phyloP scores from a whole-genome alignment of 1,139 yeast species.

The Meyerozyma guilliermondii region DNA sequence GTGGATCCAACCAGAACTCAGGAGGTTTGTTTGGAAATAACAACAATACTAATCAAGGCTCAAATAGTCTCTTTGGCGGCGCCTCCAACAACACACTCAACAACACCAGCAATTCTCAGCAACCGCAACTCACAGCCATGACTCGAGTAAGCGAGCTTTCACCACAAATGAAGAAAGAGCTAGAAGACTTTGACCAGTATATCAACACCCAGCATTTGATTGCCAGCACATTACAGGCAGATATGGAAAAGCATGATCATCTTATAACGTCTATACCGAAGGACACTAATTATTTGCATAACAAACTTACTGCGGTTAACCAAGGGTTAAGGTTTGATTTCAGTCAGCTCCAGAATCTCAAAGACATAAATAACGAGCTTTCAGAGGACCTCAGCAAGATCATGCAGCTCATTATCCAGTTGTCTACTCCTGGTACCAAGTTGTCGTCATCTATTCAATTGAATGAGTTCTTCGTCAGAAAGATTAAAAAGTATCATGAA shows the following conservation, averaged over 20 bases:
- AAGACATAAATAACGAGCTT: conserved; percentile 49
- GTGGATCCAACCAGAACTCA: conserved; percentile 1
- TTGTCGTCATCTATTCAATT: conserved; percentile 50
- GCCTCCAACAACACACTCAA: neutral
- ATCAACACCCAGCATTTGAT: conserved; percentile 80
- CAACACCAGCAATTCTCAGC: conserved; percentile 15
- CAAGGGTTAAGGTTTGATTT: conserved; percentile 56
- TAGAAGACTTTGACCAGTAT: conserved; percentile 78
- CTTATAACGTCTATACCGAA: conserved; percentile 77
- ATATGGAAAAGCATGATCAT: conserved; percentile 59
- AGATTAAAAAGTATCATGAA: conserved; percentile 63
- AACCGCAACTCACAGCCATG: conserved; percentile 65
- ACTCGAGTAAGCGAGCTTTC: conserved; percentile 88
- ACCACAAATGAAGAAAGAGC: conserved; percentile 60
- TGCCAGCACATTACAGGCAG: conserved; percentile 71
- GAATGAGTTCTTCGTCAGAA: conserved; percentile 44
- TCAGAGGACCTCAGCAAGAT: conserved; percentile 66
- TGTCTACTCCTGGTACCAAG: conserved; percentile 64
- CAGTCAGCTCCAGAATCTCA: conserved; percentile 30
- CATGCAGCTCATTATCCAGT: conserved; percentile 59
- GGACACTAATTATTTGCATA: conserved; percentile 69
- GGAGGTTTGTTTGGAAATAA: conserved; percentile 4
- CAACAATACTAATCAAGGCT: conserved; percentile 6
- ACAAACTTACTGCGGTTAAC: conserved; percentile 57
- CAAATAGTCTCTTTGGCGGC: conserved; percentile 6